Evolutionary conservation across 306 rosid genomes (phyloP).

Genomic region (Trifolium fragiferum): DNA sequence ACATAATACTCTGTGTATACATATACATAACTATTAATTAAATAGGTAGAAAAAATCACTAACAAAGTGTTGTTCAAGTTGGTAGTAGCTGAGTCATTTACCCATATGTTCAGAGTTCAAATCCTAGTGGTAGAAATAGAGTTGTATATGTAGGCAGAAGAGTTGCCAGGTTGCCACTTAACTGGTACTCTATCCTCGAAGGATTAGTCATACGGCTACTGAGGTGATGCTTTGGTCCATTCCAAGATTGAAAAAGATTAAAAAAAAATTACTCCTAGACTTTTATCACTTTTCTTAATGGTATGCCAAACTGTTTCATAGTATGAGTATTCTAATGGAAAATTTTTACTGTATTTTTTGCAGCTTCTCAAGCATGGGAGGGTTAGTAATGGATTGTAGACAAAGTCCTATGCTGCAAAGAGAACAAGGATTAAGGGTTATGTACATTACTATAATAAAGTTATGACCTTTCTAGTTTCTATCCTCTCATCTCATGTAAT

Average conservation of each 20-base stretch:
- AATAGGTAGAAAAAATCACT: background rate
- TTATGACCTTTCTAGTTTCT: background rate
- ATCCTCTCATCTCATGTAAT: background rate
- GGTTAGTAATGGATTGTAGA: background rate
- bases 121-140: too few relatives aligned
- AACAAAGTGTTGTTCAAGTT: background rate
- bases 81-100: too few relatives aligned
- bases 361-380: slow-evolving; percentile 35
- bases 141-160: too few relatives aligned
- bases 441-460: slow-evolving; percentile 18
- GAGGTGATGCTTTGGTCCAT: too few relatives aligned
- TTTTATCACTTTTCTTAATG: background rate
- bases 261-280: background rate
- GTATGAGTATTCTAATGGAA: background rate
- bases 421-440: background rate
- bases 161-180: too few relatives aligned
- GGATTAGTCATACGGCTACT: background rate
- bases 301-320: background rate
- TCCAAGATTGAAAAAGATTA: background rate
- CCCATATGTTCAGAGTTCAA: too few relatives aligned
- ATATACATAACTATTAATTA: background rate
- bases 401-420: slow-evolving; percentile 5
- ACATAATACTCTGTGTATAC: background rate
- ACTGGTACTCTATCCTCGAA: too few relatives aligned
- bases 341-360: slow-evolving; percentile 8